Evolutionary conservation across 371 early-diverging fungal genomes (phyloP).

Genomic region (Circinella minor): DNA sequence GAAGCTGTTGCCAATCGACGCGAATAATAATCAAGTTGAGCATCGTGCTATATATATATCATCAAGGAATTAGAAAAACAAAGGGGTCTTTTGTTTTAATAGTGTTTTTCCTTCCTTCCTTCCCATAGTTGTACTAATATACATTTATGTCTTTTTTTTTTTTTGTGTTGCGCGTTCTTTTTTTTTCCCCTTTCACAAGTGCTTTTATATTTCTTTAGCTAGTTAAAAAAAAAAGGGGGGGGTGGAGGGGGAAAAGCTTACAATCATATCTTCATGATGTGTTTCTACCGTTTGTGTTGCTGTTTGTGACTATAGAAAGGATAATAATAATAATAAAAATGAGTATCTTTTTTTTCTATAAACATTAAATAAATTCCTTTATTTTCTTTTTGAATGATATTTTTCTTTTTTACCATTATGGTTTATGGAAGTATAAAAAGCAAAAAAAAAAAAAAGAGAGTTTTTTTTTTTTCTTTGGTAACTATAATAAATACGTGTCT

Average conservation of each 20-base stretch:
- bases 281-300: conserved; percentile 78
- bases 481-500: too few species aligned
- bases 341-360: too few species aligned
- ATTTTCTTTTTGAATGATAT: too few species aligned
- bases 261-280: conserved; percentile 94
- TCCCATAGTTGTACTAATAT: neutral
- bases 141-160: neutral
- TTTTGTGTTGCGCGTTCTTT: too few species aligned
- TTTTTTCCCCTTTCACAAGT: too few species aligned
- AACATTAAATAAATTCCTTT: too few species aligned
- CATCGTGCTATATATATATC: conserved; percentile 82
- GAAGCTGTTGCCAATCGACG: conserved; percentile 96
- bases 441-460: too few species aligned
- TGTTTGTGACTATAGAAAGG: conserved; percentile 23
- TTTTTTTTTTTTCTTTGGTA: too few species aligned
- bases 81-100: neutral
- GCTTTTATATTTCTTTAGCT: too few species aligned
- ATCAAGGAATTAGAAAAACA: neutral
- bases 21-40: conserved; percentile 97
- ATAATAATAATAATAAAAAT: neutral
- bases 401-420: too few species aligned
- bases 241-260: conserved; percentile 38
- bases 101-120: neutral
- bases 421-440: too few species aligned
- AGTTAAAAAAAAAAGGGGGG: too few species aligned